phyloP scores from a whole-genome alignment of 148 eudicot species.

The Nyssa sinensis region DNA sequence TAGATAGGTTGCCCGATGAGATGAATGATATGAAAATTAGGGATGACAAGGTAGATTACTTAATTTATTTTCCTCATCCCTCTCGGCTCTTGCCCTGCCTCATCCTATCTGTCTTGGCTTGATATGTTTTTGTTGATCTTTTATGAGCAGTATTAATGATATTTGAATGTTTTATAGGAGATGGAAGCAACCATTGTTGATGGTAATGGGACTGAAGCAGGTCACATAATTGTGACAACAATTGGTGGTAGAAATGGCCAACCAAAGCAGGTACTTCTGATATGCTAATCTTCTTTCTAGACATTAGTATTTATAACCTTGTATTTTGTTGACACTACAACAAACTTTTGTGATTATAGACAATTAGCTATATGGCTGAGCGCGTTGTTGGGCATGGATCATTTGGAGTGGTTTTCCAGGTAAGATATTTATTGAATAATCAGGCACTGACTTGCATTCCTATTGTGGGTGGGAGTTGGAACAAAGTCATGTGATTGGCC shows the following conservation, averaged over 20 bases:
- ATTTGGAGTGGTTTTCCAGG: constrained; percentile 91
- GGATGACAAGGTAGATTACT: constrained; percentile 56
- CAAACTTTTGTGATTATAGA: constrained; percentile 31
- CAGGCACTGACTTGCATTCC: not conserved
- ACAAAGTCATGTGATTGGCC: too few relatives aligned
- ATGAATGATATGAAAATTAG: constrained; percentile 71
- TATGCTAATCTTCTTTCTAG: not conserved
- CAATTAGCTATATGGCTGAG: constrained; percentile 94
- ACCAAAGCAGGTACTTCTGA: constrained; percentile 61
- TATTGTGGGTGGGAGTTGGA: not conserved
- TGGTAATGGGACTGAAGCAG: constrained; percentile 78
- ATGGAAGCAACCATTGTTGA: constrained; percentile 68
- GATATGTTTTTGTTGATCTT: too few relatives aligned
- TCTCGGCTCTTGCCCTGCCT: too few relatives aligned
- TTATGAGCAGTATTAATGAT: not conserved
- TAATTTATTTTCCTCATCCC: not conserved
- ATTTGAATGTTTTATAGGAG: constrained; percentile 43
- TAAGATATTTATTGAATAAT: constrained; percentile 15
- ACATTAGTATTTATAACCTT: not conserved
- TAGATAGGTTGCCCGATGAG: constrained; percentile 58
- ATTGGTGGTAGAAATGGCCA: constrained; percentile 80
- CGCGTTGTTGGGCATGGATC: constrained; percentile 85
- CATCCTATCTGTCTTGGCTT: too few relatives aligned
- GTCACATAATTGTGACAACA: constrained; percentile 85
- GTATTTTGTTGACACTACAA: not conserved